Conservation (phyloP, 106 monocot species). For the Vanilla planifolia region DNA sequence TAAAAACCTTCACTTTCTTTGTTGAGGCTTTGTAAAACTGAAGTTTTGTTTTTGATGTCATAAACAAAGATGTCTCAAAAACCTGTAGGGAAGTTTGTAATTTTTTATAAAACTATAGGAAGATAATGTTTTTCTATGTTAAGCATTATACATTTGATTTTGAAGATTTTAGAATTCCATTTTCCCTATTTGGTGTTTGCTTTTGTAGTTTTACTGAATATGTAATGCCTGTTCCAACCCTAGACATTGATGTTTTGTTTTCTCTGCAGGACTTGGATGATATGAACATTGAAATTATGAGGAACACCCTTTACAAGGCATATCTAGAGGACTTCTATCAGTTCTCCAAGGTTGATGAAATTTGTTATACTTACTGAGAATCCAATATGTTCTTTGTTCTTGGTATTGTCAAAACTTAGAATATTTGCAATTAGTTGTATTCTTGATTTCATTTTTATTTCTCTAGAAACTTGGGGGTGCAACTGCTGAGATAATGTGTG, state of each 20-base stretch:
- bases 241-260: neutral
- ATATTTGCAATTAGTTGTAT: too few relatives aligned
- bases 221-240: neutral
- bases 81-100: too few relatives aligned
- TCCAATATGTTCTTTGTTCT: too few relatives aligned
- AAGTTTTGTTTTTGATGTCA: too few relatives aligned
- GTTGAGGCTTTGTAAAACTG: too few relatives aligned
- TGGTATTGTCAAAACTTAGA: too few relatives aligned
- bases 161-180: too few relatives aligned
- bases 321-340: slow-evolving; percentile 96
- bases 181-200: neutral
- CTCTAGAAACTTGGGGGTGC: slow-evolving; percentile 90
- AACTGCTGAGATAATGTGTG: slow-evolving; percentile 97
- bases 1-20: too few relatives aligned
- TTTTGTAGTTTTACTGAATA: neutral
- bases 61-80: too few relatives aligned
- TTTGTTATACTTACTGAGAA: neutral
- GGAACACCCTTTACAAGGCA: slow-evolving; percentile 99
- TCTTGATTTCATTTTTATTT: neutral
- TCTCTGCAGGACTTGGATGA: slow-evolving; percentile 82
- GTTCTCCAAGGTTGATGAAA: slow-evolving; percentile 67
- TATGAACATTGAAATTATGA: slow-evolving; percentile 99
- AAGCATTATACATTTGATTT: too few relatives aligned
- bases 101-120: too few relatives aligned
- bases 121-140: too few relatives aligned